Conservation (phyloP, 2,329 filamentous ascomycete species). For the Microcyclosporella mali region DNA sequence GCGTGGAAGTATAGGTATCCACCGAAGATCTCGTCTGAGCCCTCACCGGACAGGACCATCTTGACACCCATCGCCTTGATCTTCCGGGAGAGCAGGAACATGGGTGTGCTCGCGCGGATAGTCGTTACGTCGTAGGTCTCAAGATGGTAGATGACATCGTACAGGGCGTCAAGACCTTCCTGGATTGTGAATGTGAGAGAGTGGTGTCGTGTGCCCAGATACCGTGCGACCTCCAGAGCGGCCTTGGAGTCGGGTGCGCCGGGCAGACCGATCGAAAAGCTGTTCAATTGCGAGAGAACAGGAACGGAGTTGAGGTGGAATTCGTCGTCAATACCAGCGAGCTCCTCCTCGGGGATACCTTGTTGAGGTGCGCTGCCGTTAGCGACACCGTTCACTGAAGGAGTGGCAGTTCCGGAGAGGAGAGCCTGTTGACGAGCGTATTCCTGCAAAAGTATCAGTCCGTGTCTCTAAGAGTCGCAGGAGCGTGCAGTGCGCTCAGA, state of each 20-base stretch:
- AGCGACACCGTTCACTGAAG: slow-evolving; percentile 26
- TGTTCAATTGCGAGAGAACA: slow-evolving; percentile 91
- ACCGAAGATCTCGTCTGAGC: slow-evolving; percentile 96
- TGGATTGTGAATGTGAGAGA: slow-evolving; percentile 98
- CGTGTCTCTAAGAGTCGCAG: slow-evolving; percentile 36
- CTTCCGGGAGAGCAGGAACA: slow-evolving; percentile 96
- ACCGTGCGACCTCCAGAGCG: slow-evolving; percentile 87
- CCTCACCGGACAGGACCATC: slow-evolving; percentile 97
- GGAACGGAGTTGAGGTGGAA: slow-evolving; percentile 85
- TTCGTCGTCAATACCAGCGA: slow-evolving; percentile 91
- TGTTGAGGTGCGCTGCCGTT: slow-evolving; percentile 42
- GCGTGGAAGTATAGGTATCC: slow-evolving; percentile 98
- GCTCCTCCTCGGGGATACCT: slow-evolving; percentile 54
- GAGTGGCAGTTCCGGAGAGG: slow-evolving; percentile 26
- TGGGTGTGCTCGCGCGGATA: slow-evolving; percentile 94
- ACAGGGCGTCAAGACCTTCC: slow-evolving; percentile 92
- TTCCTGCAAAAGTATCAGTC: slow-evolving; percentile 9
- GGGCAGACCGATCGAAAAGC: slow-evolving; percentile 95
- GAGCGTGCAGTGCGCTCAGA: not conserved
- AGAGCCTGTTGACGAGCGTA: slow-evolving; percentile 38
- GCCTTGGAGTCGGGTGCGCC: slow-evolving; percentile 88
- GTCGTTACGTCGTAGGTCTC: slow-evolving; percentile 98
- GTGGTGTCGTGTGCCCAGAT: slow-evolving; percentile 95
- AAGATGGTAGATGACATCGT: slow-evolving; percentile 95
- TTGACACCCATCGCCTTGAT: slow-evolving; percentile 99